Evolutionary conservation across 208 protist genomes (phyloP), one percentile per base, ranked within the genome.

Genomic region (Balamuthia mandrillaris): DNA sequence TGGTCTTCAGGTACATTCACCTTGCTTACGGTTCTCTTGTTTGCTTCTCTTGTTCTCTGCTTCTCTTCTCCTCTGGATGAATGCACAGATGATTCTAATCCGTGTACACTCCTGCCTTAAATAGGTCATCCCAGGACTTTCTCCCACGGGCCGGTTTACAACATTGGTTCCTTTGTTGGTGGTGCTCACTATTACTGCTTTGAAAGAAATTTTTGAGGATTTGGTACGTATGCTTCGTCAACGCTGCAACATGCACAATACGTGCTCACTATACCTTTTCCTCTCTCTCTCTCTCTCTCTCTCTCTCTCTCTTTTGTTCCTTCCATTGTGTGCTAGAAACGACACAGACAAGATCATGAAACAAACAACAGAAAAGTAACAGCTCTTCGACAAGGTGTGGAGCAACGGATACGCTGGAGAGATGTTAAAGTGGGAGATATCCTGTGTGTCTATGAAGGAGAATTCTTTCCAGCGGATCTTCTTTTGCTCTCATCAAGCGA

Each of bases 401-500:
- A 51, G 75, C 7, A 51, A 27, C 33, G 60, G 41, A 47, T 47
- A 35, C 31, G 60, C n/a, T 86, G 66, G 54, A 21, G 33, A 10
- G 65, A 79, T 37, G 66, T 86, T 24, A 68, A 81, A 16, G 83
- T 79, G 3, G 83, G 70, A 61, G 66, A 81, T n/a, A 14, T 86
- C 31, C 35, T 77, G 12, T 35, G 56, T 1, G 44, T 86, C 45
- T 42, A 74, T 0, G 79, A 94, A 35, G 79, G 93, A 60, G 94
- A 96, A 51, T 91, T 96, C 31, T 88, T 97, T 42, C 96, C 96
- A 45, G 96, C 95, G 63, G 96, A 98, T 74, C 86, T 96, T 0
- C 88, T 97, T 12, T 90, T 94, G 10, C n/a, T 98, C n/a, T 91
- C 91, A 1, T 90, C 92, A 9, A 95, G 93, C n/a, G 87, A 90